These are phyloP conservation scores for Prunus salicina DNA, from an alignment of 306 rosid genomes.

Conservation along the genomic window DNA sequence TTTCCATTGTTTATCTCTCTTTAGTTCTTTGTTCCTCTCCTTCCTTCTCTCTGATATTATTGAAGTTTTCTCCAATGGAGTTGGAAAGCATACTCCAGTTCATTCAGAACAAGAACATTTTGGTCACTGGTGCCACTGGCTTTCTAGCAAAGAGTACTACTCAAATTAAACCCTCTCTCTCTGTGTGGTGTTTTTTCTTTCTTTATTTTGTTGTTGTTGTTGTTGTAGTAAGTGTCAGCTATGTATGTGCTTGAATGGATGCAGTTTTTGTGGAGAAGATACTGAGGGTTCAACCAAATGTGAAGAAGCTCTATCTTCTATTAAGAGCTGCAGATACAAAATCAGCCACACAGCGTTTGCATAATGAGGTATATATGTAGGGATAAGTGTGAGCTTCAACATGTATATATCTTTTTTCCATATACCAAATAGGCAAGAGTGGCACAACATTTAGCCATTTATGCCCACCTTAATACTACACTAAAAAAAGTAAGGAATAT, in stretches of 20 bases:
- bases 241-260: not conserved
- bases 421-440: not conserved
- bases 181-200: not conserved
- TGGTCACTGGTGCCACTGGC: conserved; percentile 68
- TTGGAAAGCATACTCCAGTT: conserved; percentile 52
- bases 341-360: conserved; percentile 51
- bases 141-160: conserved; percentile 66
- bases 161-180: not conserved
- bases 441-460: not conserved
- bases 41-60: not conserved
- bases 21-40: not conserved
- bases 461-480: not conserved
- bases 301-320: conserved; percentile 74
- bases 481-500: not conserved
- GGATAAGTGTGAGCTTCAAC: not conserved
- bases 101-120: conserved; percentile 52
- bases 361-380: conserved; percentile 46
- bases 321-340: conserved; percentile 54
- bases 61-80: conserved; percentile 44
- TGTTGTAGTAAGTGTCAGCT: not conserved
- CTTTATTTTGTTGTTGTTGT: not conserved
- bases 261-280: conserved; percentile 81
- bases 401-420: not conserved
- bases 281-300: conserved; percentile 74
- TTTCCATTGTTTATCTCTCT: not conserved